Evolutionary conservation across 1,284 basidiomycete species (phyloP).

Genomic region (Sporisorium scitamineum): DNA sequence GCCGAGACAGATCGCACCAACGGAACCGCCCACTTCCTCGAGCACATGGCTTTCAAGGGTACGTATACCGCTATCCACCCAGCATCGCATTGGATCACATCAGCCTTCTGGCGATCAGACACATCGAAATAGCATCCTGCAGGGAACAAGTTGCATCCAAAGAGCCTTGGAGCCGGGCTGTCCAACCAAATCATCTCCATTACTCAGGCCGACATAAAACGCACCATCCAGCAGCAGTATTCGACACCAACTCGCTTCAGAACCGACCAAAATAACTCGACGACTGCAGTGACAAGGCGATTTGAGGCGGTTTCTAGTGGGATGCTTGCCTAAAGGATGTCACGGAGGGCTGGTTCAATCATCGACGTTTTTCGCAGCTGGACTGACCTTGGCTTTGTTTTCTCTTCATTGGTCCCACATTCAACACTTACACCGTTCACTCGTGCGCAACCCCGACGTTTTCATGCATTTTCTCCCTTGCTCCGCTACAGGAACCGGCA

Average conservation of each 20-base stretch:
- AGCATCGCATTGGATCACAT: neutral
- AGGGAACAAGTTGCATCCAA: too few relatives aligned
- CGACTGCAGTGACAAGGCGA: neutral
- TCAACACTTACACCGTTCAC: too few relatives aligned
- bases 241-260: neutral
- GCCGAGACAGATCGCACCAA: conserved; percentile 94
- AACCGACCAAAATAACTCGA: neutral
- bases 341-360: neutral
- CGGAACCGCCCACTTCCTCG: conserved; percentile 98
- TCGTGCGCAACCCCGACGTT: too few relatives aligned
- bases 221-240: neutral
- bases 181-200: neutral
- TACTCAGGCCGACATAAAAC: neutral
- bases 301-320: neutral
- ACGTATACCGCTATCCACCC: conserved; percentile 33
- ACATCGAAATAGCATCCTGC: too few relatives aligned
- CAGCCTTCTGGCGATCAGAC: neutral
- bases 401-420: neutral
- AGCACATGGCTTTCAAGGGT: conserved; percentile 83
- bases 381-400: conserved; percentile 4
- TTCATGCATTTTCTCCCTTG: neutral
- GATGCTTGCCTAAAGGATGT: neutral
- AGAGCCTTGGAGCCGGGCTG: too few relatives aligned
- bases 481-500: conserved; percentile 79
- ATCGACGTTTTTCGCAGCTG: neutral